Evolutionary conservation across 1,284 basidiomycete genomes (phyloP), one percentile per base, ranked within the genome.

Genomic region (Pascua sp.): DNA sequence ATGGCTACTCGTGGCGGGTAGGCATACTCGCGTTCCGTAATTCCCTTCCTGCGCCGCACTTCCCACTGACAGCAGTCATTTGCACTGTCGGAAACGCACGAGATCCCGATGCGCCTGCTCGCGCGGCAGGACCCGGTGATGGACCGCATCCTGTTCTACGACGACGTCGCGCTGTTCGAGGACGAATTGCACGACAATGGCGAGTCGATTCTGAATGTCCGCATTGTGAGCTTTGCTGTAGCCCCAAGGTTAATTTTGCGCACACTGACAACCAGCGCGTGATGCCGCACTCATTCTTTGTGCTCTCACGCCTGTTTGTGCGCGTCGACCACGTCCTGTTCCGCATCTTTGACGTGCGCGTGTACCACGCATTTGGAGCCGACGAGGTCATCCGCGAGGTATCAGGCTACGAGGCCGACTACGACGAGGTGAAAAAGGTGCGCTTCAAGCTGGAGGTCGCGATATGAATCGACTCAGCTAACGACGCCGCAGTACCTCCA

Each of bases 281-380:
- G 47, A 98, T 98, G 94, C 93, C 95, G 0, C 88, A 87, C n/a
- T 95, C 89, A 50, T 83, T 97, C 65, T 95, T 98, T 76, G 85
- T 98, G 61, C 84, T 99, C 10, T 83, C 87, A 1, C 84, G 96
- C 8, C 91, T 97, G 75, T 92, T 90, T n/a, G 81, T 99, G 5
- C 85, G 96, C 17, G 93, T 99, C 48, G 96, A 99, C 75, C 85
- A 89, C 56, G 96, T 99, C 44, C 83, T 98, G 43, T 98, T 98
- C 79, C 83, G 96, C 43, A 84, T 87, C 42, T 87, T 85, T 67
- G 96, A 99, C 68, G 94, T 93, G 0, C 82, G 96, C 42, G 80
- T 97, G 61, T 99, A 91, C 69, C 89, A 94, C 71, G 86, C 87
- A 1, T 93, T 98, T 64, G 73, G 71, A 0, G 65, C 69, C 11